phyloP scores from a whole-genome alignment of 1,139 yeast genomes.

The Saccharomyces hybrid region DNA sequence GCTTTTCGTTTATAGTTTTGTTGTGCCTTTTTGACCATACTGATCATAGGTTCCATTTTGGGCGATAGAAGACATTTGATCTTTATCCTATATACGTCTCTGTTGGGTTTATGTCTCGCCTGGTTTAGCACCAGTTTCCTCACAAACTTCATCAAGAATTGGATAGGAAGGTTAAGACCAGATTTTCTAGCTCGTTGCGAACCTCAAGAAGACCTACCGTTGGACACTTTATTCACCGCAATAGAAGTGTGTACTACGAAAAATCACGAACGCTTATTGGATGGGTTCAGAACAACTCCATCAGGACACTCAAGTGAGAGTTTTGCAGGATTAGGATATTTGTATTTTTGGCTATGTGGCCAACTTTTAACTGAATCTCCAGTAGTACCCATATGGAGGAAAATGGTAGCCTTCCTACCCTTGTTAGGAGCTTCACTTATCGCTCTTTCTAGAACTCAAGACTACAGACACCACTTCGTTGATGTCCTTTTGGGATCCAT shows the following conservation, averaged over 20 bases:
- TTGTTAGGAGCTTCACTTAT: constrained; percentile 54
- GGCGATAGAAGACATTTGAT: constrained; percentile 38
- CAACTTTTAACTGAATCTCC: constrained; percentile 42
- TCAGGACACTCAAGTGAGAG: constrained; percentile 67
- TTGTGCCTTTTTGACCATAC: constrained; percentile 38
- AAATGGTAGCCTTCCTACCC: constrained; percentile 37
- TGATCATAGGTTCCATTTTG: constrained; percentile 31
- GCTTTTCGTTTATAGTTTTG: constrained; percentile 36
- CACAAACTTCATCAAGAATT: constrained; percentile 62
- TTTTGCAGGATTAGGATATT: constrained; percentile 58
- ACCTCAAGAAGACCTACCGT: constrained; percentile 44
- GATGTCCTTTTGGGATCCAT: constrained; percentile 57
- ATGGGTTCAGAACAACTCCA: constrained; percentile 74
- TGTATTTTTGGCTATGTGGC: constrained; percentile 59
- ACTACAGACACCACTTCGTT: constrained; percentile 69
- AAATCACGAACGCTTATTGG: constrained; percentile 41
- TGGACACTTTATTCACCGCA: constrained; percentile 43
- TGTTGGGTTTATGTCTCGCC: constrained; percentile 47
- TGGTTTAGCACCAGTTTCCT: constrained; percentile 47
- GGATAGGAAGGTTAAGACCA: constrained; percentile 71
- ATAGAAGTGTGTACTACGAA: constrained; percentile 57
- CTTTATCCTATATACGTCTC: constrained; percentile 42
- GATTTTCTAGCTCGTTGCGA: constrained; percentile 68
- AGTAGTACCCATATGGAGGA: constrained; percentile 50
- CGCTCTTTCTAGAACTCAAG: constrained; percentile 67